phyloP scores from a whole-genome alignment of 805 yeast genomes.

The Metschnikowia gruessii region DNA sequence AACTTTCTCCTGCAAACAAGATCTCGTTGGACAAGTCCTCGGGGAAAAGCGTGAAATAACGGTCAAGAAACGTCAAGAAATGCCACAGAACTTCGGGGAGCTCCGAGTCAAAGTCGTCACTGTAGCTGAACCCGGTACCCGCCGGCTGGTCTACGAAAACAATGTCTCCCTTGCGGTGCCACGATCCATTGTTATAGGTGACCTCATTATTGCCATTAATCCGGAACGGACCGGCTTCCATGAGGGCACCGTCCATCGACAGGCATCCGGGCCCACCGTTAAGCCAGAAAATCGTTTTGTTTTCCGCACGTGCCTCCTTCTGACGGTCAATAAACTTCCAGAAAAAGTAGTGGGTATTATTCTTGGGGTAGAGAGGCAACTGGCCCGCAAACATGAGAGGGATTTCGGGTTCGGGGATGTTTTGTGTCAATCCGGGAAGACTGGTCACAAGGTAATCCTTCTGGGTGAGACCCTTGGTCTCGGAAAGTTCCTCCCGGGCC shows the following conservation, averaged over 20 bases:
- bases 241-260: constrained; percentile 93
- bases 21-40: constrained; percentile 62
- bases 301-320: constrained; percentile 29
- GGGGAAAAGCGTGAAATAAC: constrained; percentile 71
- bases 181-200: constrained; percentile 64
- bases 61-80: constrained; percentile 61
- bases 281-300: constrained; percentile 74
- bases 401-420: constrained; percentile 30
- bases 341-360: constrained; percentile 64
- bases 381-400: constrained; percentile 68
- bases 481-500: constrained; percentile 8
- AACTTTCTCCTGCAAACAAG: constrained; percentile 89
- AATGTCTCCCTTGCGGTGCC: constrained; percentile 78
- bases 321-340: constrained; percentile 60
- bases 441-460: constrained; percentile 27
- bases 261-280: constrained; percentile 99
- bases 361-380: constrained; percentile 51
- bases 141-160: constrained; percentile 92
- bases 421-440: constrained; percentile 38
- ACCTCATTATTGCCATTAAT: constrained; percentile 46
- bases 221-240: constrained; percentile 89
- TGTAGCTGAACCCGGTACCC: constrained; percentile 85
- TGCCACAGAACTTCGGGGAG: constrained; percentile 57
- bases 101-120: constrained; percentile 53
- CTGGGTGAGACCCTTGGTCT: constrained; percentile 9